Base-by-base conservation (phyloP, 495 filamentous ascomycete species). In the Penicillium paradoxum region DNA sequence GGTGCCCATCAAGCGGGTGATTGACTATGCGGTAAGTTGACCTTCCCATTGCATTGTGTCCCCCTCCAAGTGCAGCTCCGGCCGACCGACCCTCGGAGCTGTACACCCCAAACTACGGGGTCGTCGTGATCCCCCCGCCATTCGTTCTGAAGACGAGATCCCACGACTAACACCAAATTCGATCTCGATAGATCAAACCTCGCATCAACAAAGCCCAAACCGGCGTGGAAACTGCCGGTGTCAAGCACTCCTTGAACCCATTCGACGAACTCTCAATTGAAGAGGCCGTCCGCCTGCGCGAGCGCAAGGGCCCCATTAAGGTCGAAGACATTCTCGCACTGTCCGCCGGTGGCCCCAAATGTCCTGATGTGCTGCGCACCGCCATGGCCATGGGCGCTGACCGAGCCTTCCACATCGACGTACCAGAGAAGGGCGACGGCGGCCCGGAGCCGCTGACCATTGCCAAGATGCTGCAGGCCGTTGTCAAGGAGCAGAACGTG, bases 371-470 rank as follows among this genome's bases (percentile, higher is more conserved):
- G 4, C 82, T 98, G 24, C 89, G 93, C 46, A 98, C 91, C 4
- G 93, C 93, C 36, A 91, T 98, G 90, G 95, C 92, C 59, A 97
- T 97, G 91, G 93, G 93, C 64, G 93, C 93, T 7, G 93, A 98
- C 78, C 84, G 90, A 11, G 84, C 71, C 5, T 88, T 98, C 63
- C 90, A 90, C 76, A 84, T 97, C 45, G 85, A 91, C 50, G 72
- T 86, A 18, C 83, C 84, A 58, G 73, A 76, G 17, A 59, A 58
- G 45, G 64, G 61, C 15, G 68, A 73, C 45, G 59, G 77, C 71
- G 67, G 80, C 11, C 79, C 95, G n/a, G 93, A 98, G 76, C 93
- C 95, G 18, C 79, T 98, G 38, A 80, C 79, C 15, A 87, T 98
- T 3, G 95, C 95, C 38, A 97, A 97, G 80, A 69, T 97, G 63